A percentile compares a stretch with the other conserved stretches of the same genome.
Evolutionary conservation across 306 rosid genomes (phyloP).

Genomic region (Medicago ruthenica): DNA sequence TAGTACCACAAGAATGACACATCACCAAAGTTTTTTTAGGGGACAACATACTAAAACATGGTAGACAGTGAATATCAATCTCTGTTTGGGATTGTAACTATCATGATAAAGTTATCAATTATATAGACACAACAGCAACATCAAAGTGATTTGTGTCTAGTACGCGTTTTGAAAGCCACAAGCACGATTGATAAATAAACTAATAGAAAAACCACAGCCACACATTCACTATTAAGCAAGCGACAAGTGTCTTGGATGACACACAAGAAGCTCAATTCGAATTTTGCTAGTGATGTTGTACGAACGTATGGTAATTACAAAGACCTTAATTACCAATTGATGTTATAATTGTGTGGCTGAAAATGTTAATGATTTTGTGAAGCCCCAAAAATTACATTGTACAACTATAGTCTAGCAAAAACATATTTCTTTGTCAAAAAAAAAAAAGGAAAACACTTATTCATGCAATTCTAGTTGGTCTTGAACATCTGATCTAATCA

Average conservation of each 20-base stretch:
- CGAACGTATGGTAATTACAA: constrained; percentile 5
- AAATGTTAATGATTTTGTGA: constrained; percentile 19
- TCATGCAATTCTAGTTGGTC: neutral
- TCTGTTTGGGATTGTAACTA: constrained; percentile 9
- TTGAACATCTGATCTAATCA: neutral
- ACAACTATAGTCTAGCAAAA: neutral
- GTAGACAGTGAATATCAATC: constrained; percentile 13
- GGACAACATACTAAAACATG: constrained; percentile 28
- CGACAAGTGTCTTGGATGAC: constrained; percentile 35
- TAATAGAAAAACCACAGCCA: constrained; percentile 7
- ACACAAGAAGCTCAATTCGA: constrained; percentile 40
- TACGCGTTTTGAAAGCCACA: constrained; percentile 30
- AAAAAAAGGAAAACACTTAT: too few relatives aligned
- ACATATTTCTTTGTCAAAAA: too few relatives aligned
- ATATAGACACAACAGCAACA: constrained; percentile 29
- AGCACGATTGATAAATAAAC: neutral
- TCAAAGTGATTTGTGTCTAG: constrained; percentile 16
- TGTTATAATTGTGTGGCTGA: constrained; percentile 6
- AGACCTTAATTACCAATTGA: constrained; percentile 2
- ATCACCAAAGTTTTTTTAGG: constrained; percentile 14
- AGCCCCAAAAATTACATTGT: constrained; percentile 29
- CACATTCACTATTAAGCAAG: neutral
- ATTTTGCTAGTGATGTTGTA: constrained; percentile 27
- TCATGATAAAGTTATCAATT: constrained; percentile 41
- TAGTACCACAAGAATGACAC: constrained; percentile 39